phyloP scores from a whole-genome alignment of 208 protist species.

The Acanthamoeba triangularis region DNA sequence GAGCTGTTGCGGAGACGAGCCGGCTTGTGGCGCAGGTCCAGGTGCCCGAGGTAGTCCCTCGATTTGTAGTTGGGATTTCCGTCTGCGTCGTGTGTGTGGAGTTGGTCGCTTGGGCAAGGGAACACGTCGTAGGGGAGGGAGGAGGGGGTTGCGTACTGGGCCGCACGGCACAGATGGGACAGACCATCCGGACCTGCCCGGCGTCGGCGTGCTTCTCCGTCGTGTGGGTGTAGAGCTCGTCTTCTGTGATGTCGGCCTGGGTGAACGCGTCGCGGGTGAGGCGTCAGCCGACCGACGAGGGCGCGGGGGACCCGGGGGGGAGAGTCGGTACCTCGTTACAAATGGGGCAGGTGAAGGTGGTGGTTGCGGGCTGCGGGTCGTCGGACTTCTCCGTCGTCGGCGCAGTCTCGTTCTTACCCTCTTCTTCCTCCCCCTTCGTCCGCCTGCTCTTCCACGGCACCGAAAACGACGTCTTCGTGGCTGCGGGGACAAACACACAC shows the following conservation, averaged over 20 bases:
- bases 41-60: neutral
- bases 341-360: neutral
- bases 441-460: neutral
- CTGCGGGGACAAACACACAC: neutral
- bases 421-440: neutral
- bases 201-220: neutral
- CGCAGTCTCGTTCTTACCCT: neutral
- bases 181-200: neutral
- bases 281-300: too few relatives aligned
- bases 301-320: too few relatives aligned
- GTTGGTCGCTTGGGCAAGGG: neutral
- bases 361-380: neutral
- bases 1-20: neutral
- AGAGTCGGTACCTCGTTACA: neutral
- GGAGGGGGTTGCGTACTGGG: neutral
- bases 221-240: conserved; percentile 19
- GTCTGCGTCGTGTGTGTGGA: neutral
- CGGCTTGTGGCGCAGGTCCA: conserved; percentile 2
- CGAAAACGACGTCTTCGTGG: neutral
- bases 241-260: neutral
- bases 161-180: neutral
- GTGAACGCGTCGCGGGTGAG: too few relatives aligned
- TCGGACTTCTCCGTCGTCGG: neutral
- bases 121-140: neutral
- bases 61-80: conserved; percentile 32